phyloP scores from a whole-genome alignment of 139 green algal genomes.

The Asterochloris erici region DNA sequence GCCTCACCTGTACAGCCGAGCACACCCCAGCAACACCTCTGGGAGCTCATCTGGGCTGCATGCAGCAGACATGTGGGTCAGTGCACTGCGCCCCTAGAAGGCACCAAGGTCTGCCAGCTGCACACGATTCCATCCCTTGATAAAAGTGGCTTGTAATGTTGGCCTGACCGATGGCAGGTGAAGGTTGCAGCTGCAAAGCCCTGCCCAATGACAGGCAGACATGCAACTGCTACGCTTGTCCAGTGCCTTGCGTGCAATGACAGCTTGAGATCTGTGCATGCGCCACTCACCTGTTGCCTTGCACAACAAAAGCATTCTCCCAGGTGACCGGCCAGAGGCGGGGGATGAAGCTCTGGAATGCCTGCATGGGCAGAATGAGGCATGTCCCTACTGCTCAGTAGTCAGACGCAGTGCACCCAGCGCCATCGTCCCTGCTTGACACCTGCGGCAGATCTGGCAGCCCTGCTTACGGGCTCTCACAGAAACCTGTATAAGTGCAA shows the following conservation, averaged over 20 bases:
- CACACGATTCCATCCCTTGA: no score
- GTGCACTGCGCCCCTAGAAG: slow-evolving; percentile 6
- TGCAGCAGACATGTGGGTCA: neutral
- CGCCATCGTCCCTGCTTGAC: neutral
- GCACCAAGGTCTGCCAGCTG: neutral
- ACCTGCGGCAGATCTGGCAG: no score
- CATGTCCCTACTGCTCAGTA: neutral
- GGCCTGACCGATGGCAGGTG: neutral
- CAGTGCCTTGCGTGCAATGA: neutral
- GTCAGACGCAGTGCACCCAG: neutral
- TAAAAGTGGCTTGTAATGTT: no score
- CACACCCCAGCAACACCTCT: slow-evolving; percentile 66
- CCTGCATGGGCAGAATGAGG: slow-evolving; percentile 16
- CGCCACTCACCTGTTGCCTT: slow-evolving; percentile 30
- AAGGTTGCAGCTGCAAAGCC: neutral
- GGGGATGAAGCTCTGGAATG: slow-evolving; percentile 42
- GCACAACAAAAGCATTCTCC: slow-evolving; percentile 79
- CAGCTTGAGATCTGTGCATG: neutral
- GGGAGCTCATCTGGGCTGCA: slow-evolving; percentile 82
- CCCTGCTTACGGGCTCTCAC: no score
- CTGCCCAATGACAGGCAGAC: neutral
- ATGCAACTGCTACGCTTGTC: neutral
- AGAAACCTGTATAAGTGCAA: no score
- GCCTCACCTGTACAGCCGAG: slow-evolving; percentile 3
- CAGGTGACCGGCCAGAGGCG: slow-evolving; percentile 55